These are phyloP conservation scores for Mycena albidolilacea DNA, from an alignment of 768 basidiomycete species.

Conservation along the genomic window DNA sequence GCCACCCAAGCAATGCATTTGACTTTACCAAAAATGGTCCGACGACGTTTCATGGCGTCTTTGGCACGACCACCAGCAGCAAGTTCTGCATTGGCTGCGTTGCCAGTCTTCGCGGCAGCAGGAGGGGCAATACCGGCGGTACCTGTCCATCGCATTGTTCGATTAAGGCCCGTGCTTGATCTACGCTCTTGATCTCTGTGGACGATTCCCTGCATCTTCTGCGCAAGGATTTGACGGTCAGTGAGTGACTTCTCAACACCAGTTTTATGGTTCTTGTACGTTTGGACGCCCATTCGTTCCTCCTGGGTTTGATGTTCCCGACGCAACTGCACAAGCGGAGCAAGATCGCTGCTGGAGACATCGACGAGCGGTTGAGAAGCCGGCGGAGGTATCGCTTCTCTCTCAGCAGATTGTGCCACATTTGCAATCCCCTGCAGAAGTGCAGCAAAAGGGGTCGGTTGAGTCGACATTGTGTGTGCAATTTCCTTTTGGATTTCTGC, in stretches of 20 bases:
- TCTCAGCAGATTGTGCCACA: not conserved
- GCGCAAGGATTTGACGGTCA: conserved; percentile 4
- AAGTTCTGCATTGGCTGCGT: conserved; percentile 18
- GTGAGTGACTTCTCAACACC: not conserved
- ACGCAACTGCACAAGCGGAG: not conserved
- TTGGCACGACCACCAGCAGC: conserved; percentile 7
- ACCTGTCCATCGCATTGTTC: not conserved
- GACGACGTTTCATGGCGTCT: not conserved
- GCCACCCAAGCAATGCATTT: too few relatives aligned
- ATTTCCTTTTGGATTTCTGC: conserved; percentile 15
- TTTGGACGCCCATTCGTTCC: conserved; percentile 3
- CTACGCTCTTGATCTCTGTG: not conserved
- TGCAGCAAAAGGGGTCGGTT: not conserved
- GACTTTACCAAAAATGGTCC: too few relatives aligned
- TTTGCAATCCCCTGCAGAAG: conserved; percentile 2
- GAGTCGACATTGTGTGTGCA: conserved; percentile 6
- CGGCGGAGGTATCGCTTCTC: not conserved
- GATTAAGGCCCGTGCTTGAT: conserved; percentile 2
- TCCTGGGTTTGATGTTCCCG: conserved; percentile 8
- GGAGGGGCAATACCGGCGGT: too few relatives aligned
- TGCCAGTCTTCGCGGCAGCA: not conserved
- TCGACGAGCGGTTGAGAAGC: conserved; percentile 2
- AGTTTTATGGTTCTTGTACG: conserved; percentile 15
- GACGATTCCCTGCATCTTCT: not conserved
- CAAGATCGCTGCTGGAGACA: conserved; percentile 1